Conservation (phyloP, 2,329 filamentous ascomycete genomes). For the Pseudocercospora fijiensis region DNA sequence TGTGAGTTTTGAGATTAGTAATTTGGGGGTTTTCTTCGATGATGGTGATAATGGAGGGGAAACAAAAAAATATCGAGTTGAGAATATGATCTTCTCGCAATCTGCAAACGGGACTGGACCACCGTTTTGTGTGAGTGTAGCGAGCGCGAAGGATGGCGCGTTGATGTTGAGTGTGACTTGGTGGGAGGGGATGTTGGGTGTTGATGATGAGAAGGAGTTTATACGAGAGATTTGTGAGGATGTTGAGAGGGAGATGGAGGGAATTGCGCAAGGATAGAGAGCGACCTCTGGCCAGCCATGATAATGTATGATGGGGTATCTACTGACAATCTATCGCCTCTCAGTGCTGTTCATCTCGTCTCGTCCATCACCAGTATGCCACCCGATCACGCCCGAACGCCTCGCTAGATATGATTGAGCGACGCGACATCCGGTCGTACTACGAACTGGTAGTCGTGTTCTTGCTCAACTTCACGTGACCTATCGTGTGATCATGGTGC, state of each 20-base stretch:
- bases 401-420: constrained; percentile 8
- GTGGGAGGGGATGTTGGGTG: constrained; percentile 45
- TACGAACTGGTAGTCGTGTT: constrained; percentile 19
- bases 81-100: constrained; percentile 47
- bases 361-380: constrained; percentile 4
- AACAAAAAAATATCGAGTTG: constrained; percentile 36
- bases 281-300: neutral
- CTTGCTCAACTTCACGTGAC: constrained; percentile 18
- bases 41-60: constrained; percentile 6
- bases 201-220: constrained; percentile 38
- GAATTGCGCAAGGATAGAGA: neutral
- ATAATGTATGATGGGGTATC: neutral
- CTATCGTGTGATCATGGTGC: constrained; percentile 18
- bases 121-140: constrained; percentile 46
- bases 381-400: constrained; percentile 3
- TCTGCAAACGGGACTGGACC: constrained; percentile 43
- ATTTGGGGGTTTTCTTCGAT: constrained; percentile 43
- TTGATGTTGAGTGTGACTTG: constrained; percentile 46
- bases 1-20: constrained; percentile 49
- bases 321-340: neutral
- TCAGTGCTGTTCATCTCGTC: neutral
- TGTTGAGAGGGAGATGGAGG: neutral
- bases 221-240: constrained; percentile 16
- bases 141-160: constrained; percentile 43
- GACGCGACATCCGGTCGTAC: constrained; percentile 7